Base-by-base conservation (phyloP, 2,329 filamentous ascomycete species). In the Fusarium subglutinans region DNA sequence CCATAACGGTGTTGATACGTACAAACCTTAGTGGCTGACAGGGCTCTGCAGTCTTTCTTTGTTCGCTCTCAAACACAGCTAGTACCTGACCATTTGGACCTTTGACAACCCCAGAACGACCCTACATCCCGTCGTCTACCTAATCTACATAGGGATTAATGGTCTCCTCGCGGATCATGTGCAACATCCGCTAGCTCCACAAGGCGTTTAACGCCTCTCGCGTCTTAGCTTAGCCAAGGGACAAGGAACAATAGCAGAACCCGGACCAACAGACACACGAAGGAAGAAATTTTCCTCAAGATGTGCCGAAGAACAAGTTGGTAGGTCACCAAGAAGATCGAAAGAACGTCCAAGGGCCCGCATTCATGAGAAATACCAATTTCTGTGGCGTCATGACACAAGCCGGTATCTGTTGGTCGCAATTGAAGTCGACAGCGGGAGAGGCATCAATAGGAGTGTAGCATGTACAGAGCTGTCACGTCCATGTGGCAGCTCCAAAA, bases 111-210 rank as follows among this genome's bases (percentile, higher is more conserved):
- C 60, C 54, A 73, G 66, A 74, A 63, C 57, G 58, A 56, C 69
- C 64, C 64, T 75, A 72, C 61, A 61, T 64, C 72, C 74, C 56
- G 65, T 69, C 58, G 66, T 60, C 41, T 66, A 70, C 45, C 76
- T 76, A 78, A 74, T 66, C 76, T 67, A 57, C 75, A 79, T 74
- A 67, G 41, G 73, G 76, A 47, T 74, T 77, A 79, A 80, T 63
- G 43, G 70, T 58, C 69, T 66, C 56, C 53, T 78, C 73, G 69
- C 75, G 70, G 68, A 79, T 79, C 77, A 79, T 79, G 78, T 78
- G 78, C 75, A 79, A 78, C 78, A 79, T 79, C 76, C 72, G 74
- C 66, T 73, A 70, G 72, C 72, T 77, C 77, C 78, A 79, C 77
- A 69, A 66, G 78, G 76, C 78, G 76, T 80, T 73, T 79, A 77